These are phyloP conservation scores for Centella asiatica DNA, from an alignment of 129 eudicot genomes.

Conservation along the genomic window DNA sequence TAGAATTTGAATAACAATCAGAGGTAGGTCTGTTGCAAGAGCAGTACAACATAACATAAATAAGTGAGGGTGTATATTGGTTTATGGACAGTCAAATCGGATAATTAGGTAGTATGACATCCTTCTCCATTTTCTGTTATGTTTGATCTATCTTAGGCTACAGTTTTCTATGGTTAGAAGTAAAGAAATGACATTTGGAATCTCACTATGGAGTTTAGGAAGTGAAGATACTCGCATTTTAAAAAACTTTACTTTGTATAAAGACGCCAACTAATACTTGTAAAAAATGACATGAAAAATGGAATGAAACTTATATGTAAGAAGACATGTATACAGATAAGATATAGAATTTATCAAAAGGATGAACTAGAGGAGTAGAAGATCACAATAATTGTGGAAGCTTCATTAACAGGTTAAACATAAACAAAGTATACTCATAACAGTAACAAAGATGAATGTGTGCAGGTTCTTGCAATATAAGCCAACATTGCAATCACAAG, in stretches of 20 bases:
- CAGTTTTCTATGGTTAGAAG: too few relatives aligned
- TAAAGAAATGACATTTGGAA: too few relatives aligned
- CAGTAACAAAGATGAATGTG: slow-evolving; percentile 72
- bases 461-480: slow-evolving; percentile 84
- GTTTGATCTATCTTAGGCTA: too few relatives aligned
- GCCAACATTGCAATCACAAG: slow-evolving; percentile 49
- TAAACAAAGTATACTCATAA: slow-evolving; percentile 24
- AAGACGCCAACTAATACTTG: too few relatives aligned
- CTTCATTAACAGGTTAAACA: slow-evolving; percentile 18
- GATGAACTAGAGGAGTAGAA: not conserved
- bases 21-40: too few relatives aligned
- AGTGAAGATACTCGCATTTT: not conserved
- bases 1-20: too few relatives aligned
- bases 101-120: too few relatives aligned
- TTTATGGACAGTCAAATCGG: too few relatives aligned
- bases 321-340: not conserved
- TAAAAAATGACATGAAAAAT: not conserved
- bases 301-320: not conserved
- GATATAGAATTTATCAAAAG: not conserved
- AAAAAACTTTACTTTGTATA: not conserved
- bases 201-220: not conserved
- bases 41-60: too few relatives aligned
- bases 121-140: too few relatives aligned
- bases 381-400: not conserved
- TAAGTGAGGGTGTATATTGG: too few relatives aligned